Base-by-base conservation (phyloP, 768 basidiomycete species). In the Lentinus tigrinus region DNA sequence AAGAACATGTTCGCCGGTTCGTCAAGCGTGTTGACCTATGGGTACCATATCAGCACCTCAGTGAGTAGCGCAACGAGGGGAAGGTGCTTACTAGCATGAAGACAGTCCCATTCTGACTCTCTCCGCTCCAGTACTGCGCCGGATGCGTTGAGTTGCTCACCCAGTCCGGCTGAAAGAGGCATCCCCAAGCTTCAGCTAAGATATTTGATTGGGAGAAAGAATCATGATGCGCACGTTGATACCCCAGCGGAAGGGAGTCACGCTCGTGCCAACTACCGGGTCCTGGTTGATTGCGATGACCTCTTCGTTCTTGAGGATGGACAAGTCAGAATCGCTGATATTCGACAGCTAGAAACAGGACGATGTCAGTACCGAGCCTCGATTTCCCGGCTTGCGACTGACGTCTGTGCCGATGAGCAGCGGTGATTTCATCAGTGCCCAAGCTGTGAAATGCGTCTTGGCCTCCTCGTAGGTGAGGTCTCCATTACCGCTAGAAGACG, bases 61-160 rank as follows among this genome's bases (percentile, higher is more conserved):
- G 6, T 5, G 39, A 17, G 1, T 6, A 16, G 1, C 16, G 17
- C 1, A 40, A 10, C 16, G 4, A 28, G 39, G 13, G 1, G 3
- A 11, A 21, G 14, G 28, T 16, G 47, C 79, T 56, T 60, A 87
- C 86, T 26, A 88, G 75, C 87, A 88, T 88, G 64, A 88, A 75
- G 0, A 87, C 75, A 1, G 83, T 83, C 48, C 87, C 87, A 51
- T 87, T 83, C 67, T 85, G 74, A 54, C 80, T 82, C 62, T 80
- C 75, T 3, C 87, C 87, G 60, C 84, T 86, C 87, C 87, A 88
- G 66, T 82, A 88, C 58, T 85, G 81, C n/a, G 87, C 84, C 1
- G 87, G 87, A 64, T 82, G 79, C 0, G 78, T 79, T 31, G 62
- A 69, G 54, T 75, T 73, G 55, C 70, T 74, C 38, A 70, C 71